A percentile compares a stretch with the other conserved stretches of the same genome.
Evolutionary conservation across 768 basidiomycete genomes (phyloP).

Genomic region (Suillus sp.): DNA sequence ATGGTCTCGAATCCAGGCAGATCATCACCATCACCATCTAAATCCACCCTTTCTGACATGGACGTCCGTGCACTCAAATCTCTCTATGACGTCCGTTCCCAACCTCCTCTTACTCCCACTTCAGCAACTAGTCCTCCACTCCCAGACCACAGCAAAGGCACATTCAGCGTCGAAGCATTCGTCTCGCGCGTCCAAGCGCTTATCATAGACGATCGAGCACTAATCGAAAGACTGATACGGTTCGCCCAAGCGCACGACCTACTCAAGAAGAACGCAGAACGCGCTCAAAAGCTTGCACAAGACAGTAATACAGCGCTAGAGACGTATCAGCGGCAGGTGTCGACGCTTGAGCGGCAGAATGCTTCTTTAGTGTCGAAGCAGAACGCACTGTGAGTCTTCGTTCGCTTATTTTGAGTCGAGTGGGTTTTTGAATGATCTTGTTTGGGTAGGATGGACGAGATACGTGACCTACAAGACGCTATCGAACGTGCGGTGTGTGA

Average conservation of each 20-base stretch:
- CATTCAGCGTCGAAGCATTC: constrained; percentile 77
- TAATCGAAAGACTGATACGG: constrained; percentile 82
- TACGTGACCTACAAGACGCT: constrained; percentile 57
- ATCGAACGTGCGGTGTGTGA: constrained; percentile 62
- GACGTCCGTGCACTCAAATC: constrained; percentile 86
- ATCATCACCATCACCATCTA: constrained; percentile 21
- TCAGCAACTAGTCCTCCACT: constrained; percentile 20
- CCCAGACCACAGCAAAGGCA: constrained; percentile 15
- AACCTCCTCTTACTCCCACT: constrained; percentile 16
- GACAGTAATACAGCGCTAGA: constrained; percentile 79
- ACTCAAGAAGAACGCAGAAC: constrained; percentile 89
- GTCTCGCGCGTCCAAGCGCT: constrained; percentile 77
- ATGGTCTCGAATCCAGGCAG: constrained; percentile 40
- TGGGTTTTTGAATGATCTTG: neutral
- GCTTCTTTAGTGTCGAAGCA: constrained; percentile 51
- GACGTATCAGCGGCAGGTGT: constrained; percentile 89
- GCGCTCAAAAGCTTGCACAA: constrained; percentile 87
- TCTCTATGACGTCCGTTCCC: constrained; percentile 57
- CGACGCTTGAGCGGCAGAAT: constrained; percentile 77
- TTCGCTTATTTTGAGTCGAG: neutral
- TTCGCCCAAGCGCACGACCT: constrained; percentile 90
- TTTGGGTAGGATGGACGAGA: constrained; percentile 61
- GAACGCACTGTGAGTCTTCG: constrained; percentile 52
- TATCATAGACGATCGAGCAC: constrained; percentile 76
- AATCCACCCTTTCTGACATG: constrained; percentile 58